Evolutionary conservation across 2,329 filamentous ascomycete genomes (phyloP).

Genomic region (Fusarium sp.): DNA sequence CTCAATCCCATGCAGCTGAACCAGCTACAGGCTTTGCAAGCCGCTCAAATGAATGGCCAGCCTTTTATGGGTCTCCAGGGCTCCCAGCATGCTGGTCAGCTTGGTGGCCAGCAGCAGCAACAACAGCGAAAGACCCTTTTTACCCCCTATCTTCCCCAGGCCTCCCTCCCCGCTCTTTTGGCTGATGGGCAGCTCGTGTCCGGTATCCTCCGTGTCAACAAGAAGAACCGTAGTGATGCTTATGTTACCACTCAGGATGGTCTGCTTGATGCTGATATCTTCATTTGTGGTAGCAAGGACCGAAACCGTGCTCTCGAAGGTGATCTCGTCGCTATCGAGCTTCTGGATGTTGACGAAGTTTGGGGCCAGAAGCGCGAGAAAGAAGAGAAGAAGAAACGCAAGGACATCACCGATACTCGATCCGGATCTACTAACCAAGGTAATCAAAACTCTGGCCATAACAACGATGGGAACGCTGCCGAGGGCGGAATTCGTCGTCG

Average conservation of each 20-base stretch:
- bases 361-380: conserved; percentile 99
- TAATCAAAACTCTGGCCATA: conserved; percentile 69
- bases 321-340: conserved; percentile 93
- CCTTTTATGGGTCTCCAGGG: conserved; percentile 73
- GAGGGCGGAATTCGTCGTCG: conserved; percentile 92
- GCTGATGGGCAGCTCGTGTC: conserved; percentile 94
- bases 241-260: conserved; percentile 94
- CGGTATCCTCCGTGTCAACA: conserved; percentile 97
- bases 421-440: conserved; percentile 79
- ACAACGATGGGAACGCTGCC: conserved; percentile 68
- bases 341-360: conserved; percentile 97
- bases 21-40: conserved; percentile 92
- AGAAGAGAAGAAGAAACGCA: conserved; percentile 99
- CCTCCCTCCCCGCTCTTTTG: conserved; percentile 88
- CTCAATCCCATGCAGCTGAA: conserved; percentile 88
- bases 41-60: conserved; percentile 83
- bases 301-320: conserved; percentile 96
- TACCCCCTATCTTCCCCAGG: conserved; percentile 96
- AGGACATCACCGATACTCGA: conserved; percentile 95
- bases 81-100: conserved; percentile 77
- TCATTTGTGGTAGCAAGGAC: conserved; percentile 99
- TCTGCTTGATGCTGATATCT: conserved; percentile 93
- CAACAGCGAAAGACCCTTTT: conserved; percentile 98
- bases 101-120: conserved; percentile 75
- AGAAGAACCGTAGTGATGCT: conserved; percentile 98